Conservation (phyloP, 2,329 filamentous ascomycete species). For the Pseudogymnoascus sp. region DNA sequence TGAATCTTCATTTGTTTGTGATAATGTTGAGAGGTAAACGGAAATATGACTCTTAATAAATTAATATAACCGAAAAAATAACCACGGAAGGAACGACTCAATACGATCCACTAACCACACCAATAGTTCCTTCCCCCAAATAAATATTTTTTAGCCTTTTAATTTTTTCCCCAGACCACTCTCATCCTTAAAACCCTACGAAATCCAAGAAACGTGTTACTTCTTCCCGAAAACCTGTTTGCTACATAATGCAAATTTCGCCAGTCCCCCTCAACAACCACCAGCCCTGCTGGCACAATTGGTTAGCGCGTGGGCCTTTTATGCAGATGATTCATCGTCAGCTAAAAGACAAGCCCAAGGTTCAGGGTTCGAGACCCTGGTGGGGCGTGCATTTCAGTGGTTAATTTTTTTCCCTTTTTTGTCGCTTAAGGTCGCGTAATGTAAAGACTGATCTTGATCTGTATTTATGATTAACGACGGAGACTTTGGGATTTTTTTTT, state of each 20-base stretch:
- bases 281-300: constrained; percentile 7
- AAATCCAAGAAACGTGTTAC: not conserved
- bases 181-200: not conserved
- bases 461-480: not conserved
- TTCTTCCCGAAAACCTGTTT: not conserved
- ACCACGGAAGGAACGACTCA: not conserved
- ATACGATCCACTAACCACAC: not conserved
- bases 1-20: not conserved
- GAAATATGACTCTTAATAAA: not conserved
- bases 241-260: not conserved
- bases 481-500: not conserved
- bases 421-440: not conserved
- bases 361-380: constrained; percentile 7
- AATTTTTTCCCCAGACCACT: not conserved
- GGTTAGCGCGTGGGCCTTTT: constrained; percentile 8
- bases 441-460: not conserved
- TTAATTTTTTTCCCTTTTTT: not conserved
- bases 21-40: not conserved
- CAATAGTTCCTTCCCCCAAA: not conserved
- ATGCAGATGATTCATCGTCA: not conserved
- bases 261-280: not conserved
- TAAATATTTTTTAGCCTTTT: not conserved
- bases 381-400: not conserved
- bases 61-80: not conserved
- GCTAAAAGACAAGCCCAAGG: constrained; percentile 6